Evolutionary conservation across 805 yeast species (phyloP).

Genomic region (Yarrowia alimentaria): DNA sequence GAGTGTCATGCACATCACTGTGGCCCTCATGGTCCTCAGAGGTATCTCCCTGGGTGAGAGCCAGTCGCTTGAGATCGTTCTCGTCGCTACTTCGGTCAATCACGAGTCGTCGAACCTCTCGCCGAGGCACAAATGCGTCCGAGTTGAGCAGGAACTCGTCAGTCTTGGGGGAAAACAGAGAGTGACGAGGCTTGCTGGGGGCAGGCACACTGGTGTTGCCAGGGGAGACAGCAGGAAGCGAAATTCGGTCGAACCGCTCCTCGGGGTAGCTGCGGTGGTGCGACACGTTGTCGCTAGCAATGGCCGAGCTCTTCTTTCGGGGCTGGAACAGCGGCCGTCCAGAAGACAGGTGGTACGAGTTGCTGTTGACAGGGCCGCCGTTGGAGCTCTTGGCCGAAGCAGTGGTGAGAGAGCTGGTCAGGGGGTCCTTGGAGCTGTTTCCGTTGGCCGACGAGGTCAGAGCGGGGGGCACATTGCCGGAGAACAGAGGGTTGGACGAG

Average conservation of each 20-base stretch:
- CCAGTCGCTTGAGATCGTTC: conserved; percentile 26
- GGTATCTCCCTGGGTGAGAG: conserved; percentile 17
- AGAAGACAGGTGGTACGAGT: conserved; percentile 56
- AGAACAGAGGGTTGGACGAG: conserved; percentile 71
- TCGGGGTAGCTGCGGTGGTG: conserved; percentile 22
- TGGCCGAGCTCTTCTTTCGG: conserved; percentile 22
- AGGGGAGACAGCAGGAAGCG: conserved; percentile 1
- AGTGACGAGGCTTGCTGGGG: conserved; percentile 23
- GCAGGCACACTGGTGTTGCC: conserved; percentile 17
- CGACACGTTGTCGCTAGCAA: conserved; percentile 11
- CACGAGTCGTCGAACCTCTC: conserved; percentile 52
- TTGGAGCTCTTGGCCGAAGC: too few species aligned
- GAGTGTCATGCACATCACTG: not conserved
- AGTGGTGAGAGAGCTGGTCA: conserved; percentile 51
- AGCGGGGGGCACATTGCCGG: conserved; percentile 32
- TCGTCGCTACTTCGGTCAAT: conserved; percentile 46
- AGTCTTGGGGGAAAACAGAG: conserved; percentile 48
- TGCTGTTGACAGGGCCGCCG: conserved; percentile 47
- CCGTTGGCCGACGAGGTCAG: conserved; percentile 40
- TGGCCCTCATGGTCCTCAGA: conserved; percentile 32
- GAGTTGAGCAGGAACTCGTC: conserved; percentile 69
- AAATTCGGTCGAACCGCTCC: conserved; percentile 17
- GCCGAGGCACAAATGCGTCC: conserved; percentile 67
- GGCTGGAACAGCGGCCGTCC: conserved; percentile 54
- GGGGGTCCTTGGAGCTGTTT: conserved; percentile 44